A percentile compares a stretch with the other conserved stretches of the same genome.
phyloP scores from a whole-genome alignment of 768 basidiomycete species.

The Leucosporidium scottii region DNA sequence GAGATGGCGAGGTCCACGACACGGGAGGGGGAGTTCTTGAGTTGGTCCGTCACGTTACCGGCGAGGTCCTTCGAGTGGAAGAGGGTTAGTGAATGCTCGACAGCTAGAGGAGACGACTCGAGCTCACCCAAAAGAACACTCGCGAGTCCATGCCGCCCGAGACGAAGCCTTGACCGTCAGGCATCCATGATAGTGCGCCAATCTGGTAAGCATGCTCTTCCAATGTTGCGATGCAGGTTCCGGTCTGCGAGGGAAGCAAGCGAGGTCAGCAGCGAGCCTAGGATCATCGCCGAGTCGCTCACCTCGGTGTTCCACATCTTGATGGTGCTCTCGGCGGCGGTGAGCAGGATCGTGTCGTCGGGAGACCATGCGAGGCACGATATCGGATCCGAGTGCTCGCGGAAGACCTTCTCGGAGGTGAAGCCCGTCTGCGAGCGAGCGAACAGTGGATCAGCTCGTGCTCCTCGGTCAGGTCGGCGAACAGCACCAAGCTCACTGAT shows the following conservation, averaged over 20 bases:
- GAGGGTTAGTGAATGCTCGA: not conserved
- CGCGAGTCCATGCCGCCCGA: slow-evolving; percentile 80
- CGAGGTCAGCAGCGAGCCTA: not conserved
- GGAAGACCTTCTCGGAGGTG: slow-evolving; percentile 47
- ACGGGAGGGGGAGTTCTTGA: slow-evolving; percentile 63
- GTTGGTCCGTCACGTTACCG: slow-evolving; percentile 64
- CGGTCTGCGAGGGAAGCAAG: slow-evolving; percentile 51
- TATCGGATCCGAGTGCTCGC: slow-evolving; percentile 71
- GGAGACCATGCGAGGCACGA: slow-evolving; percentile 86
- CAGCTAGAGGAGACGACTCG: not conserved
- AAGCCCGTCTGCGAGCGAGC: slow-evolving; percentile 49
- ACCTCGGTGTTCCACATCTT: slow-evolving; percentile 89
- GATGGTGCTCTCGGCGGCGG: slow-evolving; percentile 70
- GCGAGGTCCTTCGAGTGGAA: slow-evolving; percentile 55
- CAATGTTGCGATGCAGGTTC: slow-evolving; percentile 55
- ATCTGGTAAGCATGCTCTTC: slow-evolving; percentile 77
- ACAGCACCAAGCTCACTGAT: slow-evolving; percentile 51
- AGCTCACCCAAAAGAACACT: slow-evolving; percentile 69
- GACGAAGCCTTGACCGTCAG: slow-evolving; percentile 81
- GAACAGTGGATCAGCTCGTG: too few species aligned
- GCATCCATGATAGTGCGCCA: slow-evolving; percentile 77
- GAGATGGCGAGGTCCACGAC: slow-evolving; percentile 80
- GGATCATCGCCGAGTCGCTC: slow-evolving; percentile 10
- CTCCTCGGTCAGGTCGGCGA: not conserved
- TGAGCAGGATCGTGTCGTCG: slow-evolving; percentile 75